Base-by-base conservation (phyloP, 1,284 basidiomycete species). In the Golubevia pallescens region DNA sequence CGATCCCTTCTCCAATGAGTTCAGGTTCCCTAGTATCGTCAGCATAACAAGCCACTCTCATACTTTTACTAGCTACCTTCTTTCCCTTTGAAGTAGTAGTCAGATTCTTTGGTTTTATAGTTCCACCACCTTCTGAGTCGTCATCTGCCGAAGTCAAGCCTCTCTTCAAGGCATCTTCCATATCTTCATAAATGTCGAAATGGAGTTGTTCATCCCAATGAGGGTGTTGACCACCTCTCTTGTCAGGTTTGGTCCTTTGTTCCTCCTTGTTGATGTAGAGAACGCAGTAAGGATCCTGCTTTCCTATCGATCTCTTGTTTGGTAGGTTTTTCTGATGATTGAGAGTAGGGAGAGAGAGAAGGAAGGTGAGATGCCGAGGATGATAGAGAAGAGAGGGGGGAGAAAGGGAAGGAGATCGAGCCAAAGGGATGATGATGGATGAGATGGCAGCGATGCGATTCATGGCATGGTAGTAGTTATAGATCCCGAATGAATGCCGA, bases 161-260 rank as follows among this genome's bases (percentile, higher is more conserved):
- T 55, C 48, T 19, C 24, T 88, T 87, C 16, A 90, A 86, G 6
- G 90, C 88, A 76, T 92, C 91, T 62, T 92, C 90, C 20, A 89
- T 87, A 73, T 94, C 93, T 80, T 96, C 94, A 74, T 89, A 90
- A 67, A 99, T 88, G 34, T 92, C 92, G 86, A 99, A 99, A 57
- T 97, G 92, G 74, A 99, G 89, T 87, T 99, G 96, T 81, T 97
- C 94, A 85, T 99, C 97, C 96, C 97, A 99, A 86, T 94, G 93
- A 6, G 96, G 97, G 86, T 97, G 94, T 86, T 99, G 96, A 2
- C 97, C 97, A 61, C 97, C 96, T 51, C 94, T 92, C 85, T 94
- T 95, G 86, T 98, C 93, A 6, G 94, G 69, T 38, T 71, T 71
- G 14, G 82, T 84, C 90, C 86, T 93, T 93, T 32, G 96, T 95